Base-by-base conservation (phyloP, 116 monocot species). In the Papilionanthe hybrid region DNA sequence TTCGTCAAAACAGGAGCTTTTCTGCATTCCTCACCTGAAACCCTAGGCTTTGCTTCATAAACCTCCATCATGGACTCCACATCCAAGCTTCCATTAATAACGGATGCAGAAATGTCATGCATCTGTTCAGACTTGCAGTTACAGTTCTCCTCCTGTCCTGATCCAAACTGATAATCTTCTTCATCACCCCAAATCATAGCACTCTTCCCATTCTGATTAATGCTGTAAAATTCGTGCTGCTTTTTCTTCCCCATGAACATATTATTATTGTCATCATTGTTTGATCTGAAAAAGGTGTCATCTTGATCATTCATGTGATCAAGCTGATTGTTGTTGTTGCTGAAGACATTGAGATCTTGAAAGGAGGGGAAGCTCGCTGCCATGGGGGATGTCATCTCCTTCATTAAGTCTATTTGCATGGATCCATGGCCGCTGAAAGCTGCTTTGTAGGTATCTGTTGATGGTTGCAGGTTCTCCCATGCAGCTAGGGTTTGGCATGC, bases 151-250 rank as follows among this genome's bases (percentile, higher is more conserved):
- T 77, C 60, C 75, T 82, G 12, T 78, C 80, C 41, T 72, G 71
- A 17, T 81, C 77, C 76, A 15, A 28, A 30, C 28, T 13, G 17
- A 28, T 37, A 37, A 37, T 37, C 37, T 37, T 28, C 69, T 22
- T 90, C 85, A 42, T 94, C 94, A 11, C 81, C 80, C 94, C 94
- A 94, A 7, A 88, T 78, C 85, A 92, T 78, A 15, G 94, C 88
- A 79, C 83, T 84, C 72, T 94, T 94, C 10, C 90, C 94, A 18
- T 79, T 90, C 8, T 82, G 81, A 27, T 27, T 37, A 37, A 37
- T 75, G 75, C 55, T 72, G 71, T 85, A 86, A 29, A 77, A 79
- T 13, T 37, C 69, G 53, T 67, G 81, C 11, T 86, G 44, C 74
- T 85, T 92, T 82, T 88, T 91, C 55, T 47, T 25, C 42, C 82